phyloP scores from a whole-genome alignment of 805 yeast genomes.

The Kuraishia piskuri region DNA sequence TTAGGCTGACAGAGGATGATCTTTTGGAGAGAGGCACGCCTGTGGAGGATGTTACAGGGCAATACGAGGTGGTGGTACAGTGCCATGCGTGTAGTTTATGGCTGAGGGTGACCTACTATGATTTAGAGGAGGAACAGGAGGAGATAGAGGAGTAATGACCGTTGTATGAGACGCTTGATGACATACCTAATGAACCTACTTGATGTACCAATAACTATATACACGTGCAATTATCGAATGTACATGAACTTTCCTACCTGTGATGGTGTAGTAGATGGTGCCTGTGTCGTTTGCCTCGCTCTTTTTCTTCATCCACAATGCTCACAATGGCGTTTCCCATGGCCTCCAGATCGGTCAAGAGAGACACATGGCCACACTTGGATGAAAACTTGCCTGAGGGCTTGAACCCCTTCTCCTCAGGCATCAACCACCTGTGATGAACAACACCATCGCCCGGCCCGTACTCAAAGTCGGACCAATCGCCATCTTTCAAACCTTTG shows the following conservation, averaged over 20 bases:
- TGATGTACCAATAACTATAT: no score
- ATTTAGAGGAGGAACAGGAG: conserved; percentile 18
- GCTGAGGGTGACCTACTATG: conserved; percentile 67
- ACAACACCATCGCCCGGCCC: conserved; percentile 95
- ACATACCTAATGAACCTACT: no score
- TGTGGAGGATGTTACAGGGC: conserved; percentile 29
- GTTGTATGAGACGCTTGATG: not conserved
- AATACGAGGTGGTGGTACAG: conserved; percentile 63
- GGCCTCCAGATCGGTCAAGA: conserved; percentile 65
- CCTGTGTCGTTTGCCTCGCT: not conserved
- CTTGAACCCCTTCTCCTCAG: conserved; percentile 65
- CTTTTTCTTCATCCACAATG: not conserved
- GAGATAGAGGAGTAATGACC: not conserved
- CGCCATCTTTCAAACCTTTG: conserved; percentile 61
- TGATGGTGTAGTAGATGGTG: not conserved
- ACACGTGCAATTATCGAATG: no score
- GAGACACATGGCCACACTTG: conserved; percentile 67
- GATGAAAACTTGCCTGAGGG: conserved; percentile 61
- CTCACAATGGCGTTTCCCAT: conserved; percentile 67
- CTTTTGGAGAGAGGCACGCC: conserved; percentile 43
- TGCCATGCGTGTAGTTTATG: conserved; percentile 82
- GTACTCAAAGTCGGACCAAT: conserved; percentile 67
- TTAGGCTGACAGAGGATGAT: conserved; percentile 51
- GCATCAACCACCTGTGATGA: conserved; percentile 75
- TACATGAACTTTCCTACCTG: no score